These are phyloP conservation scores for Aphanomyces stellatus DNA, from an alignment of 352 stramenopile species.

Conservation along the genomic window DNA sequence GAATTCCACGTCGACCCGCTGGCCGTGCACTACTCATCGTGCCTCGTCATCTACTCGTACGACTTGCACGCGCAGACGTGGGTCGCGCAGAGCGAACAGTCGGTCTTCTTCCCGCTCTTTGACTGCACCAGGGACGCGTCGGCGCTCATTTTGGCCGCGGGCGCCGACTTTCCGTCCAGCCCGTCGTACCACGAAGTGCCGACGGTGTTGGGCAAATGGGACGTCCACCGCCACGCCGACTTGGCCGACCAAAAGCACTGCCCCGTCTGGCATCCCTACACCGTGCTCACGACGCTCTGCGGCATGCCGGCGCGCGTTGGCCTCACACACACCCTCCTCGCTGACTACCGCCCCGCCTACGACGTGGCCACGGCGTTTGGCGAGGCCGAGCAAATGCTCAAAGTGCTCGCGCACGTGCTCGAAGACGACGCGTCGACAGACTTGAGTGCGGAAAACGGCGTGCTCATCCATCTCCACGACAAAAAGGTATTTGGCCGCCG, in stretches of 20 bases:
- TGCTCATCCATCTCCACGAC: constrained; percentile 28
- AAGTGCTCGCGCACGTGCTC: constrained; percentile 62
- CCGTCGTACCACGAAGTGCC: constrained; percentile 51
- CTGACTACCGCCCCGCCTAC: constrained; percentile 46
- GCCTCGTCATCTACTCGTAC: constrained; percentile 74
- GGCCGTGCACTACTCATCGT: constrained; percentile 55
- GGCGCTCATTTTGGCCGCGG: constrained; percentile 59
- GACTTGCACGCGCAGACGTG: constrained; percentile 49
- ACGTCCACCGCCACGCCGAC: constrained; percentile 49
- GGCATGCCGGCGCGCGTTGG: constrained; percentile 76
- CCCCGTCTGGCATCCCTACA: constrained; percentile 77
- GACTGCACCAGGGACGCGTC: constrained; percentile 79
- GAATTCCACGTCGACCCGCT: constrained; percentile 79
- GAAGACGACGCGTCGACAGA: constrained; percentile 50
- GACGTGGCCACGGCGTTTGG: constrained; percentile 65
- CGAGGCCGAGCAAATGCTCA: constrained; percentile 78
- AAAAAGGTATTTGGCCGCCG: constrained; percentile 19
- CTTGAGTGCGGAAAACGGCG: constrained; percentile 45
- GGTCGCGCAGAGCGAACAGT: constrained; percentile 51
- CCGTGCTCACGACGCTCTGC: constrained; percentile 75
- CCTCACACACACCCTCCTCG: constrained; percentile 62
- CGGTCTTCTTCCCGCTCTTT: constrained; percentile 51
- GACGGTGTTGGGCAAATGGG: constrained; percentile 69
- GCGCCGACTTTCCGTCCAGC: constrained; percentile 26
- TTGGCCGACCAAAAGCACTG: constrained; percentile 40